These are phyloP conservation scores for Glycine latifolia DNA, from an alignment of 306 rosid genomes.

Conservation along the genomic window DNA sequence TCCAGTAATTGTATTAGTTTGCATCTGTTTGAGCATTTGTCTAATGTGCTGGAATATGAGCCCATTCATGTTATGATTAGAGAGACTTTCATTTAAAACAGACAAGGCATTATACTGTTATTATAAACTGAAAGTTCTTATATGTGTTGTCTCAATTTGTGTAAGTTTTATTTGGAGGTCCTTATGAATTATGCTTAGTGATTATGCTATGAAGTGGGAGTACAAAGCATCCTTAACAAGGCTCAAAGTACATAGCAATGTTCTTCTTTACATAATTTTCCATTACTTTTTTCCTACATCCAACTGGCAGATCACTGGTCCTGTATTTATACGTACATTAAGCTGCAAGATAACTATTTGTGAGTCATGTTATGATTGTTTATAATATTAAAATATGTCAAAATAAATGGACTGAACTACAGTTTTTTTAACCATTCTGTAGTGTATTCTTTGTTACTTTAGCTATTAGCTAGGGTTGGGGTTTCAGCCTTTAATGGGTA, in stretches of 20 bases:
- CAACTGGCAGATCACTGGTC: too few relatives aligned
- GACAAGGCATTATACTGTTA: background rate
- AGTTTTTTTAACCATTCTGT: background rate
- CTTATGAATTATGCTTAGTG: background rate
- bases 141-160: background rate
- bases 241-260: background rate
- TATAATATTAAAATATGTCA: too few relatives aligned
- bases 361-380: too few relatives aligned
- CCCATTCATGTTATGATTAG: background rate
- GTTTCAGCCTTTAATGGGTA: too few relatives aligned
- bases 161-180: conserved; percentile 18
- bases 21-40: conserved; percentile 7
- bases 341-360: too few relatives aligned
- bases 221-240: conserved; percentile 2
- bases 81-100: background rate
- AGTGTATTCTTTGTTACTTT: too few relatives aligned
- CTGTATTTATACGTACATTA: too few relatives aligned
- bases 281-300: too few relatives aligned
- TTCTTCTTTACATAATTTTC: too few relatives aligned
- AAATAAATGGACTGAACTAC: background rate
- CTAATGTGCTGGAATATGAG: background rate
- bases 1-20: conserved; percentile 8
- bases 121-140: background rate
- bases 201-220: background rate
- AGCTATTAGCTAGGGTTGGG: too few relatives aligned